Conservation (phyloP, 768 basidiomycete genomes). For the Rhodotorula paludigena region DNA sequence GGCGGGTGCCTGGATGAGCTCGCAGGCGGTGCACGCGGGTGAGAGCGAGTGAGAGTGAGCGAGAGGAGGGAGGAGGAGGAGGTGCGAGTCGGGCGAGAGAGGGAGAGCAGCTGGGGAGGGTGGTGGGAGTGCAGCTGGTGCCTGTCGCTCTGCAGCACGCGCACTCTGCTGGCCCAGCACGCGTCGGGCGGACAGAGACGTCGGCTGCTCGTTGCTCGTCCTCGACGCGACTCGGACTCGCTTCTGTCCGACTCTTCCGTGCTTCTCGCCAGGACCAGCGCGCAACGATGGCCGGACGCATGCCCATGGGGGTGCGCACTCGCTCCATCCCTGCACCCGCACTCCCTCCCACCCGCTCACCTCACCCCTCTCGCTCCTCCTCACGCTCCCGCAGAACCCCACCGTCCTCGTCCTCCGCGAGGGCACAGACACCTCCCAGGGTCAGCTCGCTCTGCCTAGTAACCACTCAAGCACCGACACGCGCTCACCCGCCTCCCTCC, state of each 20-base stretch:
- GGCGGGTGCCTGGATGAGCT: too few relatives aligned
- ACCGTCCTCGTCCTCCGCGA: slow-evolving; percentile 38
- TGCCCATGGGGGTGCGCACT: slow-evolving; percentile 33
- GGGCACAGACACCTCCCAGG: slow-evolving; percentile 40
- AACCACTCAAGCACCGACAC: not conserved
- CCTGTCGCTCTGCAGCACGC: too few relatives aligned
- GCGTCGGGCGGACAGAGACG: not conserved
- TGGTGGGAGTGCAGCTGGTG: too few relatives aligned
- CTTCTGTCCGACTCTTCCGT: not conserved
- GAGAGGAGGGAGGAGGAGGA: too few relatives aligned
- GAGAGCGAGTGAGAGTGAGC: too few relatives aligned
- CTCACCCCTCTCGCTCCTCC: not conserved
- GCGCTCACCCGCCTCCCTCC: not conserved
- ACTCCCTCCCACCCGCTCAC: not conserved
- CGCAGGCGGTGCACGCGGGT: too few relatives aligned
- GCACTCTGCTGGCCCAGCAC: too few relatives aligned
- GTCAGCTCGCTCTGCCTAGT: not conserved
- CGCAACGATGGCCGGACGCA: slow-evolving; percentile 35
- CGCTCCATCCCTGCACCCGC: not conserved
- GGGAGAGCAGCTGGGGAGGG: too few relatives aligned
- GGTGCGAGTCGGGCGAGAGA: too few relatives aligned
- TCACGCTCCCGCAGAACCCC: slow-evolving; percentile 26
- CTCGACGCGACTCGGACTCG: too few relatives aligned
- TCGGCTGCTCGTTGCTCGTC: not conserved
- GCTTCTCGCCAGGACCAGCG: not conserved